Evolutionary conservation across 1,284 basidiomycete species (phyloP), one percentile per base, ranked within the genome.

Genomic region (Microbotryum saponariae): DNA sequence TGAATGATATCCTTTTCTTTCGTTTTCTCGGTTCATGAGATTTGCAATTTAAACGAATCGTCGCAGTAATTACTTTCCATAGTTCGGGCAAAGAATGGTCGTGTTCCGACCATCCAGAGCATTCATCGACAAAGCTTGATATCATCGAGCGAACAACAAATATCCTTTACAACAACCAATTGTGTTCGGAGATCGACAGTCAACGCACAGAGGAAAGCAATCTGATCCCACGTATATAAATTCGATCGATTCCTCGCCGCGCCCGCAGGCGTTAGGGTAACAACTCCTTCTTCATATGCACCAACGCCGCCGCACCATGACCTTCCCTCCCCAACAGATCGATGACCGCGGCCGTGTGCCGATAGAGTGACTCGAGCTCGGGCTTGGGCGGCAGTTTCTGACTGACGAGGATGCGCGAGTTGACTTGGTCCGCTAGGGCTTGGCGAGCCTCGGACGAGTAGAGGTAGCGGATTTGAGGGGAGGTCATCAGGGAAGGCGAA

Each of bases 221-320:
- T 42, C 4, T 42, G 37, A 42, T 42, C 37, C 14, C 12, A 42
- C 37, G 16, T 42, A 42, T 42, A 42, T 18, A 42, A 10, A 8
- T 42, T 12, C 37, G 12, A 42, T 42, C 37, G 9, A 42, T 18
- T 31, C 37, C 37, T 18, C 37, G 6, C 37, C 37, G 9, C 37
- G 12, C 37, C 16, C 12, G 37, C 1, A 12, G 37, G 10, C 10
- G 49, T 21, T 18, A 27, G 20, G 20, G 47, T 6, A 56, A 29
- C 37, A 89, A 80, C 71, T 89, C 87, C 68, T 80, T 82, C 31
- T 81, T 77, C 76, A 89, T 81, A 68, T 91, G 87, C 23, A 86
- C 85, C 74, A 87, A 88, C 25, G 86, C 88, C 44, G 88, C 88
- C 37, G 81, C 76, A 8, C 88, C 89, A 12, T 82, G 80, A 10